Base-by-base conservation (phyloP, 306 rosid species). In the Quercus berberidifolia region DNA sequence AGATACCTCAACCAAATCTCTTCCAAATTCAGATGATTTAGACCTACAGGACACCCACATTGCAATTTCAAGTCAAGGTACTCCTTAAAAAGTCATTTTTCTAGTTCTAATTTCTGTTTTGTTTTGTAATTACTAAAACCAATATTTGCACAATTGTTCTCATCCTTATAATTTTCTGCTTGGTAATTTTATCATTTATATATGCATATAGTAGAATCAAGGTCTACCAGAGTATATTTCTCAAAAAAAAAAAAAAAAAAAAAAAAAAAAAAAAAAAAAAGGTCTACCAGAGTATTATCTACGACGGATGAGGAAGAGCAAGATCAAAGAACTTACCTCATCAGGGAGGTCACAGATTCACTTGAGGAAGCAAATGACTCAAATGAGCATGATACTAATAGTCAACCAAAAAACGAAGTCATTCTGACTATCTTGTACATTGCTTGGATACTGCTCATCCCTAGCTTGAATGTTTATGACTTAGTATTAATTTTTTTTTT, bases 261-360 rank as follows among this genome's bases (percentile, higher is more conserved):
- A n/a, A n/a, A n/a, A n/a, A n/a, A n/a, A n/a, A n/a, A n/a, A n/a
- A n/a, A n/a, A n/a, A n/a, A n/a, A n/a, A n/a, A n/a, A 18, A 85
- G 80, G 75, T 86, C 89, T 43, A 86, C 93, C 23, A 81, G 98
- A 85, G 86, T 93, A 30, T 76, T 95, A 84, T 85, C 90, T 56
- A 86, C 90, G 14, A 88, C 92, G 43, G 74, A 80, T 54, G 93
- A 85, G 56, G 84, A 86, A 76, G 83, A 78, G 58, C 89, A 35
- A 64, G 43, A 79, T 74, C 89, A 80, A 76, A 89, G 56, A 28
- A 90, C 76, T 33, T 85, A 87, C 82, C 78, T 77, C 71, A 95
- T 95, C 78, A 90, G 78, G 71, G 85, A 81, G 85, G 89, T 91
- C 55, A 86, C 91, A 9, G 88, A 88, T 78, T 78, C 73, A 78